Evolutionary conservation across 2,329 filamentous ascomycete species (phyloP).

Genomic region (Fusarium equiseti): DNA sequence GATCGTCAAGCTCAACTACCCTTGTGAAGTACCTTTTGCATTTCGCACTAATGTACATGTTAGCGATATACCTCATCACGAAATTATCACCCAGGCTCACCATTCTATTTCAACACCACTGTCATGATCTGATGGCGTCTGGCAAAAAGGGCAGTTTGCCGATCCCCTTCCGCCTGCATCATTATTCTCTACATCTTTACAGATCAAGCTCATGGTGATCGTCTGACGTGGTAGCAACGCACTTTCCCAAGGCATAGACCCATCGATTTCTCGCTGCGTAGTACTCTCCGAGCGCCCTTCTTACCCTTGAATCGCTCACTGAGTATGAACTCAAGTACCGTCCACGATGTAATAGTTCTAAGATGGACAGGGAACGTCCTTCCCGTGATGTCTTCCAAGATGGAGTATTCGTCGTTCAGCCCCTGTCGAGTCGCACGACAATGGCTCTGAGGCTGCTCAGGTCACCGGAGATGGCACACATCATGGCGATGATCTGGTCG

Average conservation of each 20-base stretch:
- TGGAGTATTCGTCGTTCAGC: not conserved
- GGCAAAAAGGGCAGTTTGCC: no score
- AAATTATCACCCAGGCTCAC: no score
- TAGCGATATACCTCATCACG: no score
- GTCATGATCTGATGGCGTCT: fast-evolving
- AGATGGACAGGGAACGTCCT: not conserved
- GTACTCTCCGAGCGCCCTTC: not conserved
- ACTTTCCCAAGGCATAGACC: not conserved
- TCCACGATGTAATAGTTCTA: not conserved
- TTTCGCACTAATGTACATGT: no score
- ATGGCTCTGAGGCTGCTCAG: not conserved
- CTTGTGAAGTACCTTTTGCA: no score
- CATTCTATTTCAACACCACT: not conserved
- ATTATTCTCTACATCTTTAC: no score
- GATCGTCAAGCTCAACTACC: no score
- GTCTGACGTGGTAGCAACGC: not conserved
- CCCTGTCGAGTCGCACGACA: not conserved
- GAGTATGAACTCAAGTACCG: not conserved
- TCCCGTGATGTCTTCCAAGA: not conserved
- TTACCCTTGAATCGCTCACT: not conserved
- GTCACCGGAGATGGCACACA: no score
- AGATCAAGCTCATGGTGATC: not conserved
- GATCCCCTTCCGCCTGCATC: no score
- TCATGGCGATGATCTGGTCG: not conserved
- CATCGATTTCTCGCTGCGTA: not conserved